A percentile compares a stretch with the other conserved stretches of the same genome.
These are phyloP conservation scores for Aspergillus sojae DNA, from an alignment of 2,329 filamentous ascomycete species.

Conservation along the genomic window DNA sequence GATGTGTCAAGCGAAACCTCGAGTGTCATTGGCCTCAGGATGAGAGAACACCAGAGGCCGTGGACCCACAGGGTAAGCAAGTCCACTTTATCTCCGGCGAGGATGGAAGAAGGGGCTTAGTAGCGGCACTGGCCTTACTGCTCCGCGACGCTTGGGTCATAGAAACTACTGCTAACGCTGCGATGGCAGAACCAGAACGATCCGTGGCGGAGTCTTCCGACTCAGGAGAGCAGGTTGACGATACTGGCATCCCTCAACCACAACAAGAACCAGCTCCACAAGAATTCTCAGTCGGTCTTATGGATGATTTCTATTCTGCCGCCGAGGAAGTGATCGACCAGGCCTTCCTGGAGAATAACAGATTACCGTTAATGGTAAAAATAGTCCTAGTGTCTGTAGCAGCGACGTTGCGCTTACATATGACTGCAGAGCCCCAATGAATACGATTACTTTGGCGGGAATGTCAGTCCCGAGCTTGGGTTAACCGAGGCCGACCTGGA, in stretches of 20 bases:
- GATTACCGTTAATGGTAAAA: neutral
- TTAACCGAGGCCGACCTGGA: neutral
- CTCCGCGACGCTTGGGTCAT: too few species aligned
- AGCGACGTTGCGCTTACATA: neutral
- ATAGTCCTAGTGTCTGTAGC: neutral
- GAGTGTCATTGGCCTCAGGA: conserved; percentile 40
- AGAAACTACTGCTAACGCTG: neutral
- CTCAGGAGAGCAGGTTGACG: neutral
- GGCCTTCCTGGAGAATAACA: neutral
- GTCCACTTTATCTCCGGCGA: too few species aligned
- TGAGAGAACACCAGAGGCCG: neutral
- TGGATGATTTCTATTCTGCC: neutral
- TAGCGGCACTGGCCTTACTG: neutral
- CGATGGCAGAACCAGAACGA: neutral
- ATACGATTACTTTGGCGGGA: neutral
- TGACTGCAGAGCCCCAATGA: neutral
- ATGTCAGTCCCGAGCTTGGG: neutral
- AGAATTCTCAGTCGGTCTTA: neutral
- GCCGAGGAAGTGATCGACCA: neutral
- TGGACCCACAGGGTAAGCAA: neutral
- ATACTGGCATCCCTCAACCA: neutral
- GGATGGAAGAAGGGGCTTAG: fast-evolving
- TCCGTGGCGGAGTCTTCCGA: neutral
- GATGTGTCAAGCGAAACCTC: conserved; percentile 54
- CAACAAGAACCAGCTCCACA: neutral